Conservation (phyloP, 768 basidiomycete species). For the Suillus ampliporus region DNA sequence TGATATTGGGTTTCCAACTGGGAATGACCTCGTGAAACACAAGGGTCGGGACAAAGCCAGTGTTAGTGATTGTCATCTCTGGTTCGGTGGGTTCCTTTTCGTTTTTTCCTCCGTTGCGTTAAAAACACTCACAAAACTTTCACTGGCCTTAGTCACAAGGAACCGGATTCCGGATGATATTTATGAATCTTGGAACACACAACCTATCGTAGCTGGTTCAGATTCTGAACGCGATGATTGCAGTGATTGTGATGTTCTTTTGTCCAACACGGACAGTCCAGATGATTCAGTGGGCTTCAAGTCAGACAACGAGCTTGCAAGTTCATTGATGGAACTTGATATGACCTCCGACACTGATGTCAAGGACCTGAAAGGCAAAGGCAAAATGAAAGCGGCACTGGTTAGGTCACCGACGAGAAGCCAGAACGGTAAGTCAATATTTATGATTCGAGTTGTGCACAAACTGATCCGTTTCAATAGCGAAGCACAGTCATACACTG, state of each 20-base stretch:
- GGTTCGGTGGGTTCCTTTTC: background rate
- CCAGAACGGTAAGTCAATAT: no score
- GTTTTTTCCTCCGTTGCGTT: background rate
- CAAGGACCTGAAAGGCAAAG: no score
- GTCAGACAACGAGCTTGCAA: background rate
- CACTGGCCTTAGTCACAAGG: conserved; percentile 1
- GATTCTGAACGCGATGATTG: conserved; percentile 3
- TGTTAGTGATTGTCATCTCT: conserved; percentile 1
- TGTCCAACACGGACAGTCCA: background rate
- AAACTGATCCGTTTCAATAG: background rate
- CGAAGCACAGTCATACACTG: background rate
- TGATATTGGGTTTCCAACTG: background rate
- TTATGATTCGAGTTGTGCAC: no score
- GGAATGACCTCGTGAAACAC: background rate
- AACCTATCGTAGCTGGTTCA: background rate
- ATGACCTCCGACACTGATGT: no score
- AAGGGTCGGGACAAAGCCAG: background rate
- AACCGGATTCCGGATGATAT: background rate
- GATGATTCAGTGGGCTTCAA: no score
- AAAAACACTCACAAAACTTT: no score
- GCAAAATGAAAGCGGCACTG: no score
- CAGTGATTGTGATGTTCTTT: background rate
- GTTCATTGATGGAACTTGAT: no score
- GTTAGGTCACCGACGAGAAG: no score
- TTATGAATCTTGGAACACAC: conserved; percentile 4